These are phyloP conservation scores for Cytospora leucostoma DNA, from an alignment of 2,329 filamentous ascomycete species.

Conservation along the genomic window DNA sequence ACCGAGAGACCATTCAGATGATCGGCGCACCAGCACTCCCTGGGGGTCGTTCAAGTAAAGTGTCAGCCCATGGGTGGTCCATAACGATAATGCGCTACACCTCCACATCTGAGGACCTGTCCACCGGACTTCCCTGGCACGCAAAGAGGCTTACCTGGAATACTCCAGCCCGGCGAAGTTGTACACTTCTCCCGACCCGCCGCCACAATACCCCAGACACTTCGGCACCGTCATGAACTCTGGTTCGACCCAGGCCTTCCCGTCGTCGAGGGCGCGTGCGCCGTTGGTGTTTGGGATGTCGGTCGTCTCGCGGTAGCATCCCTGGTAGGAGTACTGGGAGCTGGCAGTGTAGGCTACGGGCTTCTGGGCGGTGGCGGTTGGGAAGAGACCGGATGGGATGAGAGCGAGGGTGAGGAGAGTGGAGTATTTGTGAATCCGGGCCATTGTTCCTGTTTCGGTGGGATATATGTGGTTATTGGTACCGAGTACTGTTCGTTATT, in stretches of 20 bases:
- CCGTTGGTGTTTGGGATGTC: conserved; percentile 43
- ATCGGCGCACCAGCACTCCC: conserved; percentile 63
- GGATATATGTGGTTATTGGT: background rate
- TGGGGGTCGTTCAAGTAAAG: conserved; percentile 30
- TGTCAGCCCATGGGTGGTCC: background rate
- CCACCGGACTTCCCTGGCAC: no score
- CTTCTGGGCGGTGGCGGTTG: background rate
- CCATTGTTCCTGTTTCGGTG: background rate
- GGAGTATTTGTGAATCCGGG: background rate
- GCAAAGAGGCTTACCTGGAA: conserved; percentile 40
- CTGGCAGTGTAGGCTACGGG: conserved; percentile 40
- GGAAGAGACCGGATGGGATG: conserved; percentile 24
- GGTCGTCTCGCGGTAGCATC: conserved; percentile 62
- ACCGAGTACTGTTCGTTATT: background rate
- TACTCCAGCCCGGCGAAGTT: conserved; percentile 59
- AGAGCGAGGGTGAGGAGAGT: conserved; percentile 4
- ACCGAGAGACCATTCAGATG: conserved; percentile 49
- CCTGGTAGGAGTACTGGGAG: conserved; percentile 50
- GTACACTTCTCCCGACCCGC: conserved; percentile 40
- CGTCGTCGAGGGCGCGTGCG: conserved; percentile 48
- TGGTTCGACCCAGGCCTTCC: conserved; percentile 42
- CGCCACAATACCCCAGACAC: conserved; percentile 54
- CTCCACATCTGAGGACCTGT: no score
- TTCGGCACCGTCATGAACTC: conserved; percentile 53
- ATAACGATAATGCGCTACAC: no score